Evolutionary conservation across 345 rosid genomes (phyloP).

Genomic region (Populus ilicifolia): DNA sequence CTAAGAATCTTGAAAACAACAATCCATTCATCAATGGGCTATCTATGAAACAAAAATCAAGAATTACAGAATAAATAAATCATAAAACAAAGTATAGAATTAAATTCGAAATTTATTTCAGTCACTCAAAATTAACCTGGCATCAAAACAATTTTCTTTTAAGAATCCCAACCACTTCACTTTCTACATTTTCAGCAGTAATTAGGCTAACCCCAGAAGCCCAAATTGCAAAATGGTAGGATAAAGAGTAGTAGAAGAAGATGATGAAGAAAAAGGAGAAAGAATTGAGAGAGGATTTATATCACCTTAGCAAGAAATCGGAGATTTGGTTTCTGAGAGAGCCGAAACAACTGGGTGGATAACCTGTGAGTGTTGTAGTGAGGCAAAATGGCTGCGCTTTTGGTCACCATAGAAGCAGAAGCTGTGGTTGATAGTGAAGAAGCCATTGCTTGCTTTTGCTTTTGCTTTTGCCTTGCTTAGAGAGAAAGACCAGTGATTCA

Average conservation of each 20-base stretch:
- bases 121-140: too few relatives aligned
- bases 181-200: background rate
- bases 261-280: background rate
- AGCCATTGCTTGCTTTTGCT: conserved; percentile 23
- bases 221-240: background rate
- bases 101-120: too few relatives aligned
- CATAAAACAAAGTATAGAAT: too few relatives aligned
- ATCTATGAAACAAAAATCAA: too few relatives aligned
- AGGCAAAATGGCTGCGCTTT: conserved; percentile 30
- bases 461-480: background rate
- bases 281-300: background rate
- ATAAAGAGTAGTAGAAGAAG: background rate
- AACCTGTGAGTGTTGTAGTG: conserved; percentile 12
- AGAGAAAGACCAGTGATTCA: background rate
- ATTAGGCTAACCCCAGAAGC: background rate
- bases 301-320: conserved; percentile 44
- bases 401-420: conserved; percentile 34
- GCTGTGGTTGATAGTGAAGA: conserved; percentile 48
- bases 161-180: too few relatives aligned
- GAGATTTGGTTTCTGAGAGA: conserved; percentile 41
- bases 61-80: too few relatives aligned
- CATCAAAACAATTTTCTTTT: too few relatives aligned
- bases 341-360: conserved; percentile 41
- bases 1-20: too few relatives aligned
- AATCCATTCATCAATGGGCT: too few relatives aligned